Evolutionary conservation across 106 monocot genomes (phyloP).

Genomic region (Platanthera guangdongensis): DNA sequence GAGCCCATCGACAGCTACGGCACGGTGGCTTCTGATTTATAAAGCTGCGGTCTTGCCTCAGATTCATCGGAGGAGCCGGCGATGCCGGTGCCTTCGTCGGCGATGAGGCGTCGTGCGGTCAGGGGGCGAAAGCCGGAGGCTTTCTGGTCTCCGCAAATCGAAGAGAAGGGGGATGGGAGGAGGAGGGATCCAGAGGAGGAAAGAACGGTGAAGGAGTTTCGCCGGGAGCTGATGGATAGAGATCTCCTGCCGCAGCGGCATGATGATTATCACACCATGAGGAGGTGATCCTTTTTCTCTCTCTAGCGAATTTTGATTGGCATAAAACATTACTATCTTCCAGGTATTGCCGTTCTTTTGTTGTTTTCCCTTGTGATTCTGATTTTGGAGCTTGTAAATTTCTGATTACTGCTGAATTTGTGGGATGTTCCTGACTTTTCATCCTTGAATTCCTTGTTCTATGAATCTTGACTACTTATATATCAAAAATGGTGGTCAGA

Average conservation of each 20-base stretch:
- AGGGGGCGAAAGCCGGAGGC: neutral
- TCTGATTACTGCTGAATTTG: no score
- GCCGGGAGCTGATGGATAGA: conserved; percentile 38
- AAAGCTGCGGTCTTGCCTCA: no score
- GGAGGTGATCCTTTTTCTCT: conserved; percentile 12
- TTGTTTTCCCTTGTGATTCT: no score
- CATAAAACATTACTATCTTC: neutral
- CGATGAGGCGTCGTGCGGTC: neutral
- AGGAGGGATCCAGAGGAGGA: conserved; percentile 39
- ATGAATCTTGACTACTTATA: no score
- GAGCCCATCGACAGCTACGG: no score
- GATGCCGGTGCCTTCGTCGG: neutral
- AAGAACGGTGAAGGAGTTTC: conserved; percentile 33
- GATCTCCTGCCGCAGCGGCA: conserved; percentile 50
- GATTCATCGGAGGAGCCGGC: neutral
- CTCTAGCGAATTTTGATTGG: neutral
- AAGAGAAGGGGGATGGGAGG: conserved; percentile 5
- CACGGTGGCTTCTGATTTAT: no score
- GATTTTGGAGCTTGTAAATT: no score
- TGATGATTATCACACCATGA: conserved; percentile 62
- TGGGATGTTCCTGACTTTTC: no score
- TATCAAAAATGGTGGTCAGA: no score
- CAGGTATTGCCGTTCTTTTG: no score
- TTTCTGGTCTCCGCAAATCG: neutral
- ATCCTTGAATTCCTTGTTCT: no score